These are phyloP conservation scores for Vanderwaltozyma verrucispora DNA, from an alignment of 805 yeast species.

Conservation along the genomic window DNA sequence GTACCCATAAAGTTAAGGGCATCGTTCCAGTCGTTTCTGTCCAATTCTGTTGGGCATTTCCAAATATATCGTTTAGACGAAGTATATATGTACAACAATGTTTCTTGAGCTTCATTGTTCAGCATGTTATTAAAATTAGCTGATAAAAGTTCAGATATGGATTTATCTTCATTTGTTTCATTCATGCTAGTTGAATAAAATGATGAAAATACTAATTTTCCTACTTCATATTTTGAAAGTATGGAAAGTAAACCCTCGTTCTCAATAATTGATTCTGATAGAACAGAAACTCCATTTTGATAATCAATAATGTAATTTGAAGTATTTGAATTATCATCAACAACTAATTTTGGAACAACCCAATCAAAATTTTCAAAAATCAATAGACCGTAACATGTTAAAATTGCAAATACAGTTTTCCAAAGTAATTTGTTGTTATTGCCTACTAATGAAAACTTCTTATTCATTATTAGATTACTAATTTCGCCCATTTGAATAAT, in stretches of 20 bases:
- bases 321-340: slow-evolving; percentile 12
- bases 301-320: slow-evolving; percentile 28
- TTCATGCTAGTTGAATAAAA: slow-evolving; percentile 1
- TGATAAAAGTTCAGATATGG: background rate
- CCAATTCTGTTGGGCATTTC: slow-evolving; percentile 35
- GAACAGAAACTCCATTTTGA: slow-evolving; percentile 11
- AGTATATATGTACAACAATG: slow-evolving; percentile 34
- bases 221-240: slow-evolving; percentile 2
- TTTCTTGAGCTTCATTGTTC: slow-evolving; percentile 7
- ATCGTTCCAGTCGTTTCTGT: slow-evolving; percentile 49
- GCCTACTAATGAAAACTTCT: slow-evolving; percentile 3
- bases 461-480: slow-evolving; percentile 28
- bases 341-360: slow-evolving; percentile 21
- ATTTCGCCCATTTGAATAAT: slow-evolving; percentile 28
- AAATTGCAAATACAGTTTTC: slow-evolving; percentile 37
- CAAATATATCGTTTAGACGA: slow-evolving; percentile 32
- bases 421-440: slow-evolving; percentile 27
- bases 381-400: slow-evolving; percentile 41
- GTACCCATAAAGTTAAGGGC: slow-evolving; percentile 28
- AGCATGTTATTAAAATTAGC: background rate
- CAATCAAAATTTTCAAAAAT: slow-evolving; percentile 34
- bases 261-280: slow-evolving; percentile 6
- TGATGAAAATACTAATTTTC: slow-evolving; percentile 2
- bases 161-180: background rate
- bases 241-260: slow-evolving; percentile 15